Conservation (phyloP, 345 rosid genomes). For the Geranium rotundifolium region DNA sequence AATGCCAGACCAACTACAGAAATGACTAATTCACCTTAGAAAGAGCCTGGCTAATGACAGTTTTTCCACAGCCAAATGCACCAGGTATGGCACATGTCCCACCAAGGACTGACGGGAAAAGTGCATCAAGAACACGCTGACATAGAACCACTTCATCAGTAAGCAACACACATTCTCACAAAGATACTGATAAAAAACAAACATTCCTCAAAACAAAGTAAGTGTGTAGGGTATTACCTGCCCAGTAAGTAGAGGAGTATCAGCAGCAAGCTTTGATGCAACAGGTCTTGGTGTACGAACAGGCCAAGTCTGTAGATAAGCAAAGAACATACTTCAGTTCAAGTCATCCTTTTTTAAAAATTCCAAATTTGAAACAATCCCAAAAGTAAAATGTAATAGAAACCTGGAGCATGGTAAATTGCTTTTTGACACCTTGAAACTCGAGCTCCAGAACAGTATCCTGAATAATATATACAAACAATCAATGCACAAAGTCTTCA, state of each 20-base stretch:
- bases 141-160: constrained; percentile 10
- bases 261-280: constrained; percentile 98
- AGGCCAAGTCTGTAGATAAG: constrained; percentile 80
- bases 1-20: not conserved
- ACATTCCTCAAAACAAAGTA: not conserved
- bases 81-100: constrained; percentile 99
- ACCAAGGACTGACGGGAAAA: constrained; percentile 99
- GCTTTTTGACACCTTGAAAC: constrained; percentile 92
- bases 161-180: not conserved
- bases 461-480: constrained; percentile 20
- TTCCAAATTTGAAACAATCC: too few species aligned
- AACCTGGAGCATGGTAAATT: constrained; percentile 98
- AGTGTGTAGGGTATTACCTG: constrained; percentile 41
- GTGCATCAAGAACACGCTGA: constrained; percentile 99
- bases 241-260: constrained; percentile 93
- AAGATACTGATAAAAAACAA: not conserved
- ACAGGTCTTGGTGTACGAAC: constrained; percentile 99
- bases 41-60: constrained; percentile 99
- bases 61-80: constrained; percentile 99
- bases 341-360: too few species aligned
- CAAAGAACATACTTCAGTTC: constrained; percentile 2
- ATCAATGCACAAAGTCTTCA: not conserved
- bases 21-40: constrained; percentile 59
- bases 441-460: constrained; percentile 96
- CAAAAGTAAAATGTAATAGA: constrained; percentile 5